Evolutionary conservation across 345 rosid genomes (phyloP).

Genomic region (Dipteronia dyeriana): DNA sequence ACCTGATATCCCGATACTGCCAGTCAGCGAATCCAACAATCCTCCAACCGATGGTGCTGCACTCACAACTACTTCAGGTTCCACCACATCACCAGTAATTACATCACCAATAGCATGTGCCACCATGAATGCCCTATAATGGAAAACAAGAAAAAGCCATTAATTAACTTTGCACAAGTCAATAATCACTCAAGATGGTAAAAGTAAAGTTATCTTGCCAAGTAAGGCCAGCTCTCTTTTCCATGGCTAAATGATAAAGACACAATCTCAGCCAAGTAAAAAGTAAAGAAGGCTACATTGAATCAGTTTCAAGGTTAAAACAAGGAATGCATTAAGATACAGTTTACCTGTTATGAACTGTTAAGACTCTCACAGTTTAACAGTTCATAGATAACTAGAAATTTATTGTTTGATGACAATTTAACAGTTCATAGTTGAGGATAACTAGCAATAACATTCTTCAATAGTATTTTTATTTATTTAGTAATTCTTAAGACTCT

Average conservation of each 20-base stretch:
- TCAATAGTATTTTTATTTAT: background rate
- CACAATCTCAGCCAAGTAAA: background rate
- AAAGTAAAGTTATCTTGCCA: background rate
- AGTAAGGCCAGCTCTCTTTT: background rate
- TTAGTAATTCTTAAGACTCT: background rate
- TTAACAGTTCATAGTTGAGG: background rate
- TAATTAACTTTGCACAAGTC: background rate
- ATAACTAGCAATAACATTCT: background rate
- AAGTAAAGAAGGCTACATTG: background rate
- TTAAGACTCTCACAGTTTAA: too few species aligned
- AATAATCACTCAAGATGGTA: background rate
- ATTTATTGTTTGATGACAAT: background rate
- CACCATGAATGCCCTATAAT: constrained; percentile 80
- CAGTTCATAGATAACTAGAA: too few species aligned
- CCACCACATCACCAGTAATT: constrained; percentile 70
- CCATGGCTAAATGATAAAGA: background rate
- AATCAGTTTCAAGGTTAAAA: constrained; percentile 3
- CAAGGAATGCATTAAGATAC: background rate
- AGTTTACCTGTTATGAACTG: too few species aligned
- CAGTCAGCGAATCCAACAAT: constrained; percentile 91
- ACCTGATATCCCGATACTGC: constrained; percentile 82
- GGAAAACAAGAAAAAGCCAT: constrained; percentile 14
- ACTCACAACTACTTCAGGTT: constrained; percentile 83
- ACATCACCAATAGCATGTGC: constrained; percentile 84
- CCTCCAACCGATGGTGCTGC: constrained; percentile 86